Conservation (phyloP, 2,329 filamentous ascomycete genomes). For the Talaromyces piceae region DNA sequence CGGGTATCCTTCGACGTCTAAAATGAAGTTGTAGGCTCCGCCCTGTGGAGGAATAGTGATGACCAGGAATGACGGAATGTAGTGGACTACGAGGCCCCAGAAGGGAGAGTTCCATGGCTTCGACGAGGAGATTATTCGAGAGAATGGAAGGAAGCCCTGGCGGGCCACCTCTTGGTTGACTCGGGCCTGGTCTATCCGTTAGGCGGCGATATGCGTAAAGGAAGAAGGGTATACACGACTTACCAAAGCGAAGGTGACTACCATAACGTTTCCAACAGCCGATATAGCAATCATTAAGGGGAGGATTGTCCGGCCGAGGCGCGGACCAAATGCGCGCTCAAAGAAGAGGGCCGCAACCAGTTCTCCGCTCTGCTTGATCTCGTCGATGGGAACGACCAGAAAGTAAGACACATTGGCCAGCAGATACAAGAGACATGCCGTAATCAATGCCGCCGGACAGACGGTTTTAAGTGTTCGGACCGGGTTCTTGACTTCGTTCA, state of each 20-base stretch:
- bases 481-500: slow-evolving; percentile 64
- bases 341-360: slow-evolving; percentile 63
- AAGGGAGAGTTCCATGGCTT: slow-evolving; percentile 60
- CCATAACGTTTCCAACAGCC: slow-evolving; percentile 65
- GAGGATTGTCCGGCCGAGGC: slow-evolving; percentile 51
- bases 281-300: slow-evolving; percentile 60
- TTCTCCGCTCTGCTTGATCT: slow-evolving; percentile 60
- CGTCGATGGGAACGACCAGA: slow-evolving; percentile 58
- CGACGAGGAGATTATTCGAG: slow-evolving; percentile 54
- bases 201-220: neutral
- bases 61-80: slow-evolving; percentile 59
- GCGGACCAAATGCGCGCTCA: slow-evolving; percentile 53
- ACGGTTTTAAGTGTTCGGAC: slow-evolving; percentile 58
- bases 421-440: slow-evolving; percentile 58
- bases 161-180: slow-evolving; percentile 66
- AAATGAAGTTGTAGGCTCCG: slow-evolving; percentile 64
- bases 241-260: slow-evolving; percentile 62
- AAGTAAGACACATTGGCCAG: slow-evolving; percentile 59
- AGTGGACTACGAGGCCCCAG: slow-evolving; percentile 62
- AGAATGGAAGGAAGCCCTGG: slow-evolving; percentile 62
- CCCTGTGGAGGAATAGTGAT: slow-evolving; percentile 58
- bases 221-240: slow-evolving; percentile 16
- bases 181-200: slow-evolving; percentile 44
- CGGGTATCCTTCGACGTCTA: slow-evolving; percentile 64
- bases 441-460: slow-evolving; percentile 52